Evolutionary conservation across 2,329 filamentous ascomycete genomes (phyloP), one percentile per base, ranked within the genome.

Genomic region (Lachnellula hyalina): DNA sequence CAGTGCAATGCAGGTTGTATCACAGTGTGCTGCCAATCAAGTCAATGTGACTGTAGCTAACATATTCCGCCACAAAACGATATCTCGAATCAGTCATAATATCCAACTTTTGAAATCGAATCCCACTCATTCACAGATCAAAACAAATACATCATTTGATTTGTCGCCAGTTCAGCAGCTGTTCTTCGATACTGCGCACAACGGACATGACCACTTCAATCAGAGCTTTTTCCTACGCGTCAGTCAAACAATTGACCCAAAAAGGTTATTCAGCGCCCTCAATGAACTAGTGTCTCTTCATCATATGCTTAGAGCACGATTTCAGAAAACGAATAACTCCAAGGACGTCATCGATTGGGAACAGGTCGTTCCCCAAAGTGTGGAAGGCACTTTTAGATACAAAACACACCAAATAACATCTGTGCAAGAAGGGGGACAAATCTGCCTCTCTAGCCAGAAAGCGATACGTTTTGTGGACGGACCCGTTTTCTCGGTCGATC

Each of bases 221-320:
- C 61, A 63, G 41, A 63, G 61, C 51, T 53, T 60, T 21, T 12
- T 52, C 11, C 21, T 61, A 9, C 53, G 38, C 17, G 17, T 17
- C 2, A 42, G 7, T 48, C 34, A 19, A 23, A 28, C 25, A 25
- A 49, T 53, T 9, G 14, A 7, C n/a, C 21, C 5, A 6, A n/a
- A 25, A 12, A 34, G 15, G 6, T n/a, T 51, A 12, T 12, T 5
- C 9, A 8, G 15, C 15, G 70, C 71, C 0, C 49, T 73, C 3
- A 54, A 58, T n/a, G 59, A 64, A 1, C 51, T 74, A 7, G 65
- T 70, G 0, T 52, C 55, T 11, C 64, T 58, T 14, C 72, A 74
- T 53, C 66, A 70, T 3, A 71, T 74, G 68, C 59, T 74, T 5
- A 64, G 71, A 38, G 72, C 65, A 6, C 67, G 71, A 8, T 74